Conservation (phyloP, 441 rosid genomes). For the Populus hybrid region DNA sequence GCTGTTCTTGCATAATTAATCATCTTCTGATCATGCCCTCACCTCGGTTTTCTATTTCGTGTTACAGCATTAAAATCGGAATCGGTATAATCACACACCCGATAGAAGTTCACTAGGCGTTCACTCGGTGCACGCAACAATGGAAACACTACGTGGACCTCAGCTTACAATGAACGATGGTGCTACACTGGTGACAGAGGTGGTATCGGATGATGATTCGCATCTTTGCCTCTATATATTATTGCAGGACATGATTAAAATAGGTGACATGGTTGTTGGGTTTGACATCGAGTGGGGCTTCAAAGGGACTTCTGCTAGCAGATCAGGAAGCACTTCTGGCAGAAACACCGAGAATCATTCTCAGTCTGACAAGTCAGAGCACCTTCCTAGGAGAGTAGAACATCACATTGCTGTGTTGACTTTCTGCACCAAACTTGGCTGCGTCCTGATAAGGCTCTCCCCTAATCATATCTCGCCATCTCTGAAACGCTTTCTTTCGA, state of each 20-base stretch:
- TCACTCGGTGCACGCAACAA: background rate
- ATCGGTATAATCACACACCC: background rate
- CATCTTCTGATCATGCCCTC: background rate
- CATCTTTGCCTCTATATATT: conserved; percentile 28
- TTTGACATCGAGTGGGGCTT: conserved; percentile 33
- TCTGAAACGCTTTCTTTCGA: too few species aligned
- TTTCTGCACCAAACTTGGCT: too few species aligned
- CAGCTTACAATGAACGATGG: conserved; percentile 30
- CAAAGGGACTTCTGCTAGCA: conserved; percentile 16
- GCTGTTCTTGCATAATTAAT: background rate
- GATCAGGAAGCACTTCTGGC: conserved; percentile 17
- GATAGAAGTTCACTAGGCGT: background rate
- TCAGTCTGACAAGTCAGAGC: conserved; percentile 10
- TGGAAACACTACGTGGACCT: conserved; percentile 27
- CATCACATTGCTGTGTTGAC: conserved; percentile 9
- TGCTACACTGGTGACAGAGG: conserved; percentile 19
- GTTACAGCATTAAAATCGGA: too few species aligned
- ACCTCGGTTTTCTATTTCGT: too few species aligned
- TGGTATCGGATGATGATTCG: conserved; percentile 26
- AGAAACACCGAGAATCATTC: background rate
- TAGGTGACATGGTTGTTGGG: conserved; percentile 28
- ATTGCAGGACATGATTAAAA: conserved; percentile 31
- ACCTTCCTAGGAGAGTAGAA: conserved; percentile 11
- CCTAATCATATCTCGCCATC: too few species aligned
- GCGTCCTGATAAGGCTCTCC: too few species aligned